Conservation (phyloP, 768 basidiomycete genomes). For the Mycena haematopus region DNA sequence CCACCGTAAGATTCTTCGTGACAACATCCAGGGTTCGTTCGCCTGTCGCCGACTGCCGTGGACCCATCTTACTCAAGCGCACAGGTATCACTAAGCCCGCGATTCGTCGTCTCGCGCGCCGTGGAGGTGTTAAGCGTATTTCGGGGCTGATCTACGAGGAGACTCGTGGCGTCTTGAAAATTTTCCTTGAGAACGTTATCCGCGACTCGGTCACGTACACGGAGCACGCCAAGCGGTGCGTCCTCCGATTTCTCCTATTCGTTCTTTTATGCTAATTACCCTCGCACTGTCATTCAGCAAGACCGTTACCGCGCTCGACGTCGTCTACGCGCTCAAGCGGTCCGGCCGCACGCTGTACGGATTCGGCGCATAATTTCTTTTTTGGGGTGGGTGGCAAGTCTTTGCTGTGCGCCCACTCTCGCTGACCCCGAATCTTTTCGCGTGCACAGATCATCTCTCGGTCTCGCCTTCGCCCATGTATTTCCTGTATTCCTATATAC, state of each 20-base stretch:
- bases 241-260: neutral
- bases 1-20: slow-evolving; percentile 94
- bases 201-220: slow-evolving; percentile 77
- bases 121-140: slow-evolving; percentile 98
- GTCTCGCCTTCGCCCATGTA: too few species aligned
- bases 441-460: slow-evolving; percentile 11
- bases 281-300: slow-evolving; percentile 41
- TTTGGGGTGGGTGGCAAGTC: neutral
- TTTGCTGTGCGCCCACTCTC: neutral
- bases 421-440: slow-evolving; percentile 7
- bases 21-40: slow-evolving; percentile 67
- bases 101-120: slow-evolving; percentile 90
- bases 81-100: slow-evolving; percentile 83
- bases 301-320: slow-evolving; percentile 94
- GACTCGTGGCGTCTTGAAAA: slow-evolving; percentile 93
- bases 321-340: slow-evolving; percentile 85
- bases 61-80: neutral
- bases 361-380: slow-evolving; percentile 67
- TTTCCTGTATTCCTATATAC: too few species aligned
- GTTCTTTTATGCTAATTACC: neutral
- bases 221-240: slow-evolving; percentile 86
- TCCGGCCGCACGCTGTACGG: slow-evolving; percentile 91
- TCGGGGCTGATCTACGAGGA: slow-evolving; percentile 49
- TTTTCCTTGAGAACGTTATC: slow-evolving; percentile 91
- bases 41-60: neutral